Percentiles rank a stretch among this genome's conserved stretches.
Conservation (phyloP, 2,329 filamentous ascomycete species). For the Ustulina deusta region DNA sequence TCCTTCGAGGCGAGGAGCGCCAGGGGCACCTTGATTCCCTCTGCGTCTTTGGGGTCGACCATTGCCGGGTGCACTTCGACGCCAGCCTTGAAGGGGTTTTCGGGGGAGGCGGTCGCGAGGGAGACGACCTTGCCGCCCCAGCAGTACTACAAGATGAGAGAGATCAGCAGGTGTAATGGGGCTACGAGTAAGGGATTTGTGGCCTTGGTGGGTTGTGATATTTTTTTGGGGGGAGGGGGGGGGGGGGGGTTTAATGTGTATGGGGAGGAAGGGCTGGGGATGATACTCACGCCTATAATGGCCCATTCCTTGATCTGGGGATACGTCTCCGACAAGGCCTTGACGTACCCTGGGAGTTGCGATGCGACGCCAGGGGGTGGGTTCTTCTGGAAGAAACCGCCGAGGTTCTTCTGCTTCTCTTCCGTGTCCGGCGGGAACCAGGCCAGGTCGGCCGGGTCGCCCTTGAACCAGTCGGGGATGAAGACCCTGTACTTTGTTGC, state of each 20-base stretch:
- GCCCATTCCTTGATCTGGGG: conserved; percentile 69
- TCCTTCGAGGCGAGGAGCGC: conserved; percentile 74
- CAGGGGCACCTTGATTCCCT: conserved; percentile 70
- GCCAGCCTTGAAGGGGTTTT: conserved; percentile 67
- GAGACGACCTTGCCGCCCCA: conserved; percentile 78
- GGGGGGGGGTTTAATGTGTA: no score
- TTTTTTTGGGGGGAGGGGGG: not conserved
- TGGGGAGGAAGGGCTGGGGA: not conserved
- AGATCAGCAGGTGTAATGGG: not conserved
- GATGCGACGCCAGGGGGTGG: conserved; percentile 61
- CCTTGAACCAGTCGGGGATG: conserved; percentile 92
- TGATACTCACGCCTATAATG: conserved; percentile 66
- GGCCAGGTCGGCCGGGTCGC: conserved; percentile 70
- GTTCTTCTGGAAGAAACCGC: conserved; percentile 67
- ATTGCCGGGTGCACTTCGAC: conserved; percentile 71
- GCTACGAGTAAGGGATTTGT: not conserved
- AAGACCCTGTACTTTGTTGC: conserved; percentile 82
- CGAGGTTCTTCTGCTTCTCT: conserved; percentile 71
- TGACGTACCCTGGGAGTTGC: conserved; percentile 66
- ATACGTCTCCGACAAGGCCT: conserved; percentile 64
- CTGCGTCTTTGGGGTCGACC: conserved; percentile 72
- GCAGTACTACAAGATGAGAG: conserved; percentile 62
- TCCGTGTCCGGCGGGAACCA: conserved; percentile 72
- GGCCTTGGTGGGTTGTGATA: no score
- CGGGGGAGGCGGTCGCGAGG: conserved; percentile 61